phyloP scores from a whole-genome alignment of 176 grass and related monocot genomes.

The Carex parvula region DNA sequence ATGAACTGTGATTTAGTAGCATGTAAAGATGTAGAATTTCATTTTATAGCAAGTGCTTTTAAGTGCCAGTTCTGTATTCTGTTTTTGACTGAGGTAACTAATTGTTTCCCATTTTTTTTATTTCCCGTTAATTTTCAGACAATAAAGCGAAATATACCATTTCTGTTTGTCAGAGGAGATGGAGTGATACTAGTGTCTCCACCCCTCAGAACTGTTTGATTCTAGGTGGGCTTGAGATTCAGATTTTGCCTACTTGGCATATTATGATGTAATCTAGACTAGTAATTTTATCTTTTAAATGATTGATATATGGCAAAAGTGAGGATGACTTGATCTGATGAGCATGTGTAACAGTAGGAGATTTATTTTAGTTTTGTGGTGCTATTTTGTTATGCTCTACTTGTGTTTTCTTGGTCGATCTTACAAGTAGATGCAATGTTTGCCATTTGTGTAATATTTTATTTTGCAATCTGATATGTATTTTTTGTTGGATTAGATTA shows the following conservation, averaged over 20 bases:
- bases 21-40: background rate
- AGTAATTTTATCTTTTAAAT: background rate
- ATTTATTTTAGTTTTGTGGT: background rate
- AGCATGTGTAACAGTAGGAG: constrained; percentile 11
- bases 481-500: background rate
- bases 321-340: constrained; percentile 14
- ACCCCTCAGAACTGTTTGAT: constrained; percentile 78
- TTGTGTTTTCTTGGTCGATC: background rate
- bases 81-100: background rate
- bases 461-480: background rate
- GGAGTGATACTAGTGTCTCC: constrained; percentile 97
- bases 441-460: background rate
- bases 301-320: background rate
- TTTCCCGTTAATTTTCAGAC: constrained; percentile 46
- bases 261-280: constrained; percentile 12
- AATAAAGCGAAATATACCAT: constrained; percentile 68
- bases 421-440: background rate
- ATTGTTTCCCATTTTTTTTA: background rate
- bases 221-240: background rate
- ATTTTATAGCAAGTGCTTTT: background rate
- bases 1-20: background rate
- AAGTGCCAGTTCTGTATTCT: background rate
- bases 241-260: background rate
- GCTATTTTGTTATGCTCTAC: constrained; percentile 8
- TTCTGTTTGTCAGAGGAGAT: constrained; percentile 97